Conservation (phyloP, 768 basidiomycete genomes). For the Tricholoma furcatifolium region DNA sequence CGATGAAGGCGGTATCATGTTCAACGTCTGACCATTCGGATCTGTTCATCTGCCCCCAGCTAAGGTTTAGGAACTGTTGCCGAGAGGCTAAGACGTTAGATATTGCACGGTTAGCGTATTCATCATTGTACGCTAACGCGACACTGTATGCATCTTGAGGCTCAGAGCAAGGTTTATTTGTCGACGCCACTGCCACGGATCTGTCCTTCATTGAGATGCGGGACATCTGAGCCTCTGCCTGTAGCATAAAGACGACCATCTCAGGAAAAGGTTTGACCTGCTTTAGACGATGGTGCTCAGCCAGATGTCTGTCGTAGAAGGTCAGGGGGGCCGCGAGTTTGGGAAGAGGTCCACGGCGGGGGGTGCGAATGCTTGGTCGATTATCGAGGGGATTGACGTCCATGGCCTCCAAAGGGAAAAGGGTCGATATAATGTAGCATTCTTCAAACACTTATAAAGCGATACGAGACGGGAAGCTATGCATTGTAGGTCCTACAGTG, state of each 20-base stretch:
- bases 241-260: neutral
- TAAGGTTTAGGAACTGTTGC: neutral
- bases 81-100: neutral
- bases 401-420: too few species aligned
- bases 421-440: too few species aligned
- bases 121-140: neutral
- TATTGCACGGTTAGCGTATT: neutral
- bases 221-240: neutral
- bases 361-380: neutral
- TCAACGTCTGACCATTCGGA: constrained; percentile 1
- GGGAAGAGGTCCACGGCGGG: neutral
- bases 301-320: constrained; percentile 5
- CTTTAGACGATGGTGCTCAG: neutral
- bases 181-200: too few species aligned
- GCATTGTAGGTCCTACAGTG: neutral
- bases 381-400: too few species aligned
- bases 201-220: too few species aligned
- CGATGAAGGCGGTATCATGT: constrained; percentile 1
- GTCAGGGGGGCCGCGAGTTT: neutral
- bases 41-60: constrained; percentile 2
- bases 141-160: neutral
- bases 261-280: neutral
- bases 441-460: too few species aligned
- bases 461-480: too few species aligned
- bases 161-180: neutral